These are phyloP conservation scores for Simmondsia chinensis DNA, from an alignment of 148 eudicot species.

Conservation along the genomic window DNA sequence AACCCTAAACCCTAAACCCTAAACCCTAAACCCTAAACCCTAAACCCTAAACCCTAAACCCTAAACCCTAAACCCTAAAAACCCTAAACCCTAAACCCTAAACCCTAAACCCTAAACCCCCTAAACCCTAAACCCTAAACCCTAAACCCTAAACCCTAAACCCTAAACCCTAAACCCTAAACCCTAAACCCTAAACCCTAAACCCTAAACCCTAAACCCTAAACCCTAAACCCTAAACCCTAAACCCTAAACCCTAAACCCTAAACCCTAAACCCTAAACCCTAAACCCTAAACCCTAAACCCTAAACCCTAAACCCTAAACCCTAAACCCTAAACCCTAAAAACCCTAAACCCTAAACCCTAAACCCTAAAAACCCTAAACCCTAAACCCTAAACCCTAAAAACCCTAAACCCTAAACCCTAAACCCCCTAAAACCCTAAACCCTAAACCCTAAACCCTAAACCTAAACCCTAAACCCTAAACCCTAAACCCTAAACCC, in stretches of 20 bases:
- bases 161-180: background rate
- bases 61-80: conserved; percentile 3
- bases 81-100: no score
- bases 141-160: background rate
- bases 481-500: conserved; percentile 8
- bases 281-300: conserved; percentile 7
- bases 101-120: conserved; percentile 9
- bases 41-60: conserved; percentile 2
- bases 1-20: conserved; percentile 2
- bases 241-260: no score
- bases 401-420: conserved; percentile 8
- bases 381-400: conserved; percentile 9
- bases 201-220: background rate
- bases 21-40: conserved; percentile 2
- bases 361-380: conserved; percentile 8
- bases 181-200: background rate
- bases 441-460: conserved; percentile 10
- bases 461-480: conserved; percentile 12
- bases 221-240: background rate
- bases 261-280: conserved; percentile 1
- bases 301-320: conserved; percentile 1
- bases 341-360: conserved; percentile 9
- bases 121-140: conserved; percentile 5
- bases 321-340: background rate
- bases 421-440: conserved; percentile 10